Evolutionary conservation across 495 filamentous ascomycete genomes (phyloP).

Genomic region (Zalerion maritima): DNA sequence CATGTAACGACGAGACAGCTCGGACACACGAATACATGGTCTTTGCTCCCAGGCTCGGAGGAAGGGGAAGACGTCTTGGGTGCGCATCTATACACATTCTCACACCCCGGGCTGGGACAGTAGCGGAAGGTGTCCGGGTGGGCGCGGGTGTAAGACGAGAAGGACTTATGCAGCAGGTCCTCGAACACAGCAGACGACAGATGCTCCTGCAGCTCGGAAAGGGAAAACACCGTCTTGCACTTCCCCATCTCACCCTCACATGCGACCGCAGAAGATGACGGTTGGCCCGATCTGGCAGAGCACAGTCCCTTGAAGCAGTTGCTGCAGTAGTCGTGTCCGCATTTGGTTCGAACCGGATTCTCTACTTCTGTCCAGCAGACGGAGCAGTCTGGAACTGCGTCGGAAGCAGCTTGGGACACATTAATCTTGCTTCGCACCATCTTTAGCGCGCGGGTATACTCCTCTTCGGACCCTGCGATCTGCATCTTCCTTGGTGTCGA

Average conservation of each 20-base stretch:
- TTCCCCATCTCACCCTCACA: conserved; percentile 16
- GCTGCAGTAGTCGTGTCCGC: conserved; percentile 30
- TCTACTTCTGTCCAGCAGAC: conserved; percentile 27
- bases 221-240: conserved; percentile 14
- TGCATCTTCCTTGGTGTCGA: conserved; percentile 16
- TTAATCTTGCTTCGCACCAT: too few relatives aligned
- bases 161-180: conserved; percentile 20
- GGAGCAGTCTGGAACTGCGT: conserved; percentile 17
- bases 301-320: conserved; percentile 28
- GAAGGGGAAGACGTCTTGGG: conserved; percentile 1
- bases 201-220: conserved; percentile 19
- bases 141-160: conserved; percentile 21
- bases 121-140: conserved; percentile 18
- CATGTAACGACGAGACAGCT: conserved; percentile 22
- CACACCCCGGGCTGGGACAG: conserved; percentile 29
- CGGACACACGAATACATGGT: conserved; percentile 19
- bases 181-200: conserved; percentile 24
- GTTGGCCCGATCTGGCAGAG: conserved; percentile 8
- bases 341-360: conserved; percentile 21
- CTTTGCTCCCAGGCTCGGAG: too few relatives aligned
- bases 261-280: conserved; percentile 11
- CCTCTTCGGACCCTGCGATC: conserved; percentile 12
- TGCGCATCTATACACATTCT: conserved; percentile 23
- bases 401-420: not conserved
- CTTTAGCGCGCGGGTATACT: conserved; percentile 6